These are phyloP conservation scores for Starmerella potacharoeniae DNA, from an alignment of 805 yeast species.

Conservation along the genomic window DNA sequence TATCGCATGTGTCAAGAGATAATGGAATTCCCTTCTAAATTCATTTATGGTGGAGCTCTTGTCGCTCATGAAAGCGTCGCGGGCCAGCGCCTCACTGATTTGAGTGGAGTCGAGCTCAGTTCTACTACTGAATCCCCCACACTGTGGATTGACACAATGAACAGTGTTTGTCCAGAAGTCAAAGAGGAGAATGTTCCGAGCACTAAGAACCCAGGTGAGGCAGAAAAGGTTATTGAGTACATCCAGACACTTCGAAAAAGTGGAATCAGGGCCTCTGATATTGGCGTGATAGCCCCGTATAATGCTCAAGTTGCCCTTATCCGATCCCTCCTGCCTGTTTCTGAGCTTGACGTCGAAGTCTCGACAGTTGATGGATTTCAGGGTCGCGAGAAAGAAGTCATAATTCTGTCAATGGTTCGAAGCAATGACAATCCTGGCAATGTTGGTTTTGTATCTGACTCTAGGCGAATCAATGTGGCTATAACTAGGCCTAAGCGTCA, in stretches of 20 bases:
- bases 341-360: conserved; percentile 43
- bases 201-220: conserved; percentile 66
- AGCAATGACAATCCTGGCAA: conserved; percentile 49
- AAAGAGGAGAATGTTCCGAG: conserved; percentile 28
- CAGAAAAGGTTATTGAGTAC: conserved; percentile 47
- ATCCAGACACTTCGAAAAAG: conserved; percentile 38
- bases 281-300: conserved; percentile 87
- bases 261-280: conserved; percentile 45
- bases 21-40: conserved; percentile 64
- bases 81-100: conserved; percentile 41
- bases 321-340: conserved; percentile 33
- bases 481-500: conserved; percentile 84
- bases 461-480: conserved; percentile 79
- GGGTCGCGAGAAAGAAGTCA: conserved; percentile 87
- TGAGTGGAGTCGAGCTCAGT: conserved; percentile 35
- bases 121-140: conserved; percentile 49
- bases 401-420: conserved; percentile 69
- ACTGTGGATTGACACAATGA: conserved; percentile 89
- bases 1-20: conserved; percentile 76
- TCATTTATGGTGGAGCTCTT: conserved; percentile 52
- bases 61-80: conserved; percentile 52
- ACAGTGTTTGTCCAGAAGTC: conserved; percentile 42
- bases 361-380: conserved; percentile 94
- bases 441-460: conserved; percentile 74
- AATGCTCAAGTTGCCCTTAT: conserved; percentile 69